Conservation (phyloP, 2,329 filamentous ascomycete species). For the Thelonectria blattea region DNA sequence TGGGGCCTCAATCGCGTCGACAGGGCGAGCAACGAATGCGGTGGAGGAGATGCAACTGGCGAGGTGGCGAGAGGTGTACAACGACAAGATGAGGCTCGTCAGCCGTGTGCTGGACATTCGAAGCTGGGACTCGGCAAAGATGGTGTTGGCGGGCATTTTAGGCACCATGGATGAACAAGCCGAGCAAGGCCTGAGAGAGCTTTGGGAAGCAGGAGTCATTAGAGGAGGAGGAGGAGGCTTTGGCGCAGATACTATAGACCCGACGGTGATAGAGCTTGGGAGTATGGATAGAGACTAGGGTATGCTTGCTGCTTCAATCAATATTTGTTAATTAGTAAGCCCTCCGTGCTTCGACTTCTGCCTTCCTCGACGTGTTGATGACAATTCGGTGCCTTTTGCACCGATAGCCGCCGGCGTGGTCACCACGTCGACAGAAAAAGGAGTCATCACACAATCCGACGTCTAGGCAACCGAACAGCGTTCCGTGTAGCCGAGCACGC, state of each 20-base stretch:
- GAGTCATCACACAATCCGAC: constrained; percentile 9
- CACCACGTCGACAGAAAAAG: constrained; percentile 20
- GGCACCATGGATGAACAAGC: constrained; percentile 50
- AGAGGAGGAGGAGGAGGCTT: constrained; percentile 10
- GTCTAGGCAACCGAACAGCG: constrained; percentile 4
- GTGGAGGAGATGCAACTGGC: constrained; percentile 47
- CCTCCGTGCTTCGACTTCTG: constrained; percentile 16
- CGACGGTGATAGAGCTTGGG: constrained; percentile 38
- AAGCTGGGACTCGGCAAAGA: constrained; percentile 48
- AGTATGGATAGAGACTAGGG: constrained; percentile 34
- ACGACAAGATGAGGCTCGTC: constrained; percentile 49
- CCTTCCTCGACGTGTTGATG: not conserved
- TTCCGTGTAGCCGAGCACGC: constrained; percentile 4
- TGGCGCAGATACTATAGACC: constrained; percentile 28
- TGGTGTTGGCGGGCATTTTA: constrained; percentile 46
- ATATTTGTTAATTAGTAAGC: constrained; percentile 5
- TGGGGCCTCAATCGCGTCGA: constrained; percentile 49
- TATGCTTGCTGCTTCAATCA: constrained; percentile 18
- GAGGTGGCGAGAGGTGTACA: constrained; percentile 46
- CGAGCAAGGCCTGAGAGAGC: constrained; percentile 46
- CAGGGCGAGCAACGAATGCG: constrained; percentile 44
- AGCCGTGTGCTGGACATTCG: constrained; percentile 46
- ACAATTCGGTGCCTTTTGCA: constrained; percentile 20
- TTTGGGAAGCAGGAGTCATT: constrained; percentile 50
- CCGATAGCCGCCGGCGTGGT: constrained; percentile 7